Base-by-base conservation (phyloP, 1,284 basidiomycete genomes). In the Cronartium ribicola region DNA sequence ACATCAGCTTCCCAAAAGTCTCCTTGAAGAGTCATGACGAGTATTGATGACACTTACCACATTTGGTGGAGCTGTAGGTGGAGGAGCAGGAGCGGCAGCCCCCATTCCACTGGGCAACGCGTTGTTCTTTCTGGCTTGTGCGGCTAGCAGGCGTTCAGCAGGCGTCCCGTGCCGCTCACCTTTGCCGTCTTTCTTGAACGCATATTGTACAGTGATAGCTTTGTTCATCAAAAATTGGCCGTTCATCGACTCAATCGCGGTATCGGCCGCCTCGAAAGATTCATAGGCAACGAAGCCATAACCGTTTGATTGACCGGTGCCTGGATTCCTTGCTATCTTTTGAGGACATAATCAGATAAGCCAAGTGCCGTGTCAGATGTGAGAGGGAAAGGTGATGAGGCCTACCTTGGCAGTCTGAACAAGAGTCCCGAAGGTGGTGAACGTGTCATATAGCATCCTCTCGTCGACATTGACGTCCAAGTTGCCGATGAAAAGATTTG, bases 121-220 rank as follows among this genome's bases (percentile, higher is more conserved):
- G 77, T 93, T 93, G 82, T 95, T 94, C 82, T 95, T 95, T 78
- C 93, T 87, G 51, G 96, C 95, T 82, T 98, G 94, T 1, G 92
- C 89, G 1, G 95, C 94, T 77, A 98, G 87, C 61, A 98, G 86
- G 76, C 95, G 89, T 83, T 98, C 95, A 2, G 96, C 94, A 22
- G 90, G 85, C 4, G 94, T 96, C 46, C 95, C 96, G 80, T 98
- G 96, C 17, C 94, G 87, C 82, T 98, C 95, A 76, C 94, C 94
- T 82, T 98, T 97, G 71, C 92, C 92, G 79, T 98, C 96, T 84
- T 98, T 98, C 83, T 98, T 98, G 86, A 97, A 95, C 4, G 95
- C 95, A 81, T 96, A 98, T 81, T 95, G 92, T 14, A 97, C 94
- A 17, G 89, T 89, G 80, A 98, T 91, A 75, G 94, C 90, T 82